Conservation (phyloP, 2,329 filamentous ascomycete species). For the Apiospora hydei region DNA sequence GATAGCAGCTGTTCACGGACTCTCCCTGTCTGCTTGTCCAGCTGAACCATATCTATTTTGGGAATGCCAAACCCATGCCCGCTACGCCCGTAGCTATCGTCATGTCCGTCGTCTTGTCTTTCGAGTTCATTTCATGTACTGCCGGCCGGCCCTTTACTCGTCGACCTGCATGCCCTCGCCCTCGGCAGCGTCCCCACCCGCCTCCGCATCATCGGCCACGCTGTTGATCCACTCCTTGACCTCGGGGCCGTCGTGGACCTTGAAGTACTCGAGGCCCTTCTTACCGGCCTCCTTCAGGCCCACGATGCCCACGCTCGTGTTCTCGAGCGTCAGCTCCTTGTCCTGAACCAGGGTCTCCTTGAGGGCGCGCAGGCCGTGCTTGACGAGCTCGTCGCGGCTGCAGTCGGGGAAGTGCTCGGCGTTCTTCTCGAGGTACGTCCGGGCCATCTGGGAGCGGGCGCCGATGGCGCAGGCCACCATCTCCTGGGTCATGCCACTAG, state of each 20-base stretch:
- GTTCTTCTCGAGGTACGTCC: constrained; percentile 95
- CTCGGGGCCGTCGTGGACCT: constrained; percentile 88
- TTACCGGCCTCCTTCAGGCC: constrained; percentile 64
- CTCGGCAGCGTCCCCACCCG: constrained; percentile 46
- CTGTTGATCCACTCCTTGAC: constrained; percentile 87
- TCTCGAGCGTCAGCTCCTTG: constrained; percentile 96
- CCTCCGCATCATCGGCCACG: constrained; percentile 63
- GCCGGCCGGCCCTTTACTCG: constrained; percentile 34
- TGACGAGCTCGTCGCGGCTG: constrained; percentile 84
- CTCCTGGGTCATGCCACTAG: constrained; percentile 93
- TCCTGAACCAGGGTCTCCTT: constrained; percentile 97
- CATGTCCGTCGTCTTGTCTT: constrained; percentile 36
- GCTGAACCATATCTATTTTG: constrained; percentile 26
- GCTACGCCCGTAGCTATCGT: constrained; percentile 41
- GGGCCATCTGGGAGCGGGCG: constrained; percentile 94
- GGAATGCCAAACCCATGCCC: constrained; percentile 22
- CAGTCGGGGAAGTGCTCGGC: constrained; percentile 81
- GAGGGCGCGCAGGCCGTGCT: constrained; percentile 87
- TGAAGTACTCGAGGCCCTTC: constrained; percentile 78
- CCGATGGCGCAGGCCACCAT: constrained; percentile 97
- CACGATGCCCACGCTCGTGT: constrained; percentile 89
- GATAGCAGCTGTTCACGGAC: constrained; percentile 28
- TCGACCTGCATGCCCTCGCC: constrained; percentile 57
- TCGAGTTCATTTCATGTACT: constrained; percentile 22
- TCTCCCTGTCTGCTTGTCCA: constrained; percentile 23